A percentile compares a stretch with the other conserved stretches of the same genome.
phyloP scores from a whole-genome alignment of 768 basidiomycete genomes.

The Collybia sordida region DNA sequence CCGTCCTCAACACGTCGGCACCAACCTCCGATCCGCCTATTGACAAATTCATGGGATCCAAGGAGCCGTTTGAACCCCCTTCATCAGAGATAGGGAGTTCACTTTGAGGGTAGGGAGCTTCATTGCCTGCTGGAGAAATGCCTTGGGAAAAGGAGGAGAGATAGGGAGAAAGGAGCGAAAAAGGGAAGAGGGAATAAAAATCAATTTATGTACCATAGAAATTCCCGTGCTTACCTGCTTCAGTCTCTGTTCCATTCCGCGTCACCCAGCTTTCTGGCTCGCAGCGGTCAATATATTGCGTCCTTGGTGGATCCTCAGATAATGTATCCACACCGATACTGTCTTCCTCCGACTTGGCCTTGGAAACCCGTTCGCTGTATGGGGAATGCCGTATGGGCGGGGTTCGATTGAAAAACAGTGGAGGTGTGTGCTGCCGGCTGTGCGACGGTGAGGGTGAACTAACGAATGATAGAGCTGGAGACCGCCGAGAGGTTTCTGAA shows the following conservation, averaged over 20 bases:
- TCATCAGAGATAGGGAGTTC: background rate
- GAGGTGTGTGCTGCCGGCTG: too few species aligned
- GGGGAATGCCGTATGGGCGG: conserved; percentile 38
- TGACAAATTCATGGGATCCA: conserved; percentile 26
- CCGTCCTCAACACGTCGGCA: background rate
- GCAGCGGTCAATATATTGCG: too few species aligned
- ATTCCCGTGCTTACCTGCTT: too few species aligned
- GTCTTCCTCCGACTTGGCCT: conserved; percentile 27
- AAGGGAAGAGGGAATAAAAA: too few species aligned
- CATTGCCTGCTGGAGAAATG: too few species aligned
- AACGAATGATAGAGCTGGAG: background rate
- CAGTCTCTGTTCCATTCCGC: too few species aligned
- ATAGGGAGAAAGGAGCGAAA: too few species aligned
- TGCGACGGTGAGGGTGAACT: background rate
- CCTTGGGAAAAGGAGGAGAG: too few species aligned
- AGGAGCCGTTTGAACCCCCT: conserved; percentile 12
- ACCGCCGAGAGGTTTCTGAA: background rate
- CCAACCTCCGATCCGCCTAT: background rate
- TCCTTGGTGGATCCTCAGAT: conserved; percentile 26
- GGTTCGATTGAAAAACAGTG: conserved; percentile 10
- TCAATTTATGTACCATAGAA: too few species aligned
- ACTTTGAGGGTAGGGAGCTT: too few species aligned
- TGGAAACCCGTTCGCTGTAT: conserved; percentile 28
- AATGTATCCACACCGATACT: conserved; percentile 28
- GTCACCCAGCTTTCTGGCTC: too few species aligned